These are phyloP conservation scores for Miscanthus sacchariflorus DNA, from an alignment of 202 grass and related monocot genomes.

Conservation along the genomic window DNA sequence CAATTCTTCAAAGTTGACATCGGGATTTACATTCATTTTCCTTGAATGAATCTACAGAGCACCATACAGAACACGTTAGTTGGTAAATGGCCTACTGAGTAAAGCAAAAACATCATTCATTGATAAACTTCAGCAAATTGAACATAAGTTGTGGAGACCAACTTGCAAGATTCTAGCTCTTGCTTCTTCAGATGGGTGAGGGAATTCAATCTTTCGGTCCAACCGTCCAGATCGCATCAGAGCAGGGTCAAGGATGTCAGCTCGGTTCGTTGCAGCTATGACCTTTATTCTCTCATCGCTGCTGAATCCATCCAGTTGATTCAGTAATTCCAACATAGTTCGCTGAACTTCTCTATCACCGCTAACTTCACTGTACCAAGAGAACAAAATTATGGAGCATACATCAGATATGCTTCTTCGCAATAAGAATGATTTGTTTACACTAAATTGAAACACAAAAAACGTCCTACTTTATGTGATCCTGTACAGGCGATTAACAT, in stretches of 20 bases:
- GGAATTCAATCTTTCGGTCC: conserved; percentile 94
- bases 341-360: conserved; percentile 93
- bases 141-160: conserved; percentile 26
- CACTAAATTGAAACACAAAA: neutral
- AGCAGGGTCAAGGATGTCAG: conserved; percentile 95
- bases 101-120: neutral
- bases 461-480: neutral
- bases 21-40: conserved; percentile 94
- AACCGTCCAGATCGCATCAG: conserved; percentile 91
- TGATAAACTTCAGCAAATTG: neutral
- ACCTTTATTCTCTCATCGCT: conserved; percentile 96
- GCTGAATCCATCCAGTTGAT: conserved; percentile 98
- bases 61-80: conserved; percentile 33
- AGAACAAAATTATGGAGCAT: conserved; percentile 32
- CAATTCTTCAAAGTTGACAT: conserved; percentile 99
- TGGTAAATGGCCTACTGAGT: neutral
- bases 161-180: conserved; percentile 97
- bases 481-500: neutral
- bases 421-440: conserved; percentile 13
- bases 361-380: conserved; percentile 79
- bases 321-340: conserved; percentile 93
- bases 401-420: conserved; percentile 8
- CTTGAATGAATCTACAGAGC: conserved; percentile 83
- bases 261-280: conserved; percentile 91
- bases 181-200: conserved; percentile 88